Evolutionary conservation across 1,139 yeast genomes (phyloP), one percentile per base, ranked within the genome.

Genomic region (Pneumocystis sp.): DNA sequence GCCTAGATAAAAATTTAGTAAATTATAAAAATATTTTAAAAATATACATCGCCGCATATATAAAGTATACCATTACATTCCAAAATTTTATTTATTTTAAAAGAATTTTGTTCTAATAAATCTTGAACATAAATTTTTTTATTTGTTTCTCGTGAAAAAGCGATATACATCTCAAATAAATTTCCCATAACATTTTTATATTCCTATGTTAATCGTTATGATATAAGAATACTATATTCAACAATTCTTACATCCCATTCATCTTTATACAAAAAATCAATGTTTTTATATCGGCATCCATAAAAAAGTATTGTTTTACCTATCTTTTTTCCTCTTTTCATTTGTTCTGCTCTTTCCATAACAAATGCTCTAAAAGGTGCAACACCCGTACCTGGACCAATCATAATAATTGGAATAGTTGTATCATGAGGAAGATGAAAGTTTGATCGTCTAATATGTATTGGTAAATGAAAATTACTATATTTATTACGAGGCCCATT

Each of bases 301-400:
- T 82, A 90, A 76, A 90, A 91, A 68, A 91, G 80, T 61, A 89
- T 68, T 63, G 87, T 82, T 70, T 86, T 83, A 65, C 97, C 97
- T 63, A 88, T 77, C 56, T 81, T 82, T 42, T 78, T 76, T 59
- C 84, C 83, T 21, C 60, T 29, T 65, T 80, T 78, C 57, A 80
- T 79, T 70, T 79, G 81, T 66, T 80, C 77, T 64, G 82, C 86
- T 73, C 93, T 85, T 76, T 91, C 97, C 77, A 95, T 85, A 60
- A 91, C 77, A 71, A 91, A 91, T 1, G 96, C 97, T 77, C 97
- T 85, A 79, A 91, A 89, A 68, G 97, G 97, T 10, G 97, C 97
- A 65, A 91, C 91, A 75, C 97, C 97, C 12, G 97, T 91, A 70
- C 98, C 98, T 63, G 98, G 97, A 56, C 98, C 98, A 74, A 93